These are phyloP conservation scores for Ceratocystis harringtonii DNA, from an alignment of 2,329 filamentous ascomycete genomes.

Conservation along the genomic window DNA sequence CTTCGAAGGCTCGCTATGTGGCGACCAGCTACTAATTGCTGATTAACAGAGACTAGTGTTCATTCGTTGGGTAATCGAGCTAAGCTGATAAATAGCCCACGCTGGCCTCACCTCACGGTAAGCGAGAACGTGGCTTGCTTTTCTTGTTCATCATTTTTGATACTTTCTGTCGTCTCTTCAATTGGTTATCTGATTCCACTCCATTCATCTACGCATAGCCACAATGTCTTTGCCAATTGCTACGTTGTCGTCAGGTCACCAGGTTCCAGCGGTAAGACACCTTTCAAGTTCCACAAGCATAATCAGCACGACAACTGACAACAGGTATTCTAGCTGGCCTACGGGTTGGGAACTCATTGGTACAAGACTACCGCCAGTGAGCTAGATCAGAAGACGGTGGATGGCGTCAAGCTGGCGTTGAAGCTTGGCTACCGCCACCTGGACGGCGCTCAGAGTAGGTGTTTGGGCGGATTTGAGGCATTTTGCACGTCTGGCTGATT, in stretches of 20 bases:
- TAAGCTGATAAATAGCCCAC: no score
- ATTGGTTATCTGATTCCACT: neutral
- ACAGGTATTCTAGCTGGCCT: conserved; percentile 9
- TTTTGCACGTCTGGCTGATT: neutral
- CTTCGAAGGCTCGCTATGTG: no score
- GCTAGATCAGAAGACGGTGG: conserved; percentile 7
- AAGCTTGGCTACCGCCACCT: conserved; percentile 12
- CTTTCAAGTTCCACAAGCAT: neutral
- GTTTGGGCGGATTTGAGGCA: neutral
- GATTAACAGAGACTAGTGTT: no score
- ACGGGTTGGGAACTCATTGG: conserved; percentile 15
- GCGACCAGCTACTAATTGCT: no score
- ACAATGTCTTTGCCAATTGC: neutral
- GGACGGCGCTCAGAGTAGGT: conserved; percentile 8
- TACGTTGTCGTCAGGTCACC: conserved; percentile 10
- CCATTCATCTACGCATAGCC: neutral
- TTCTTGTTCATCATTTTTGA: no score
- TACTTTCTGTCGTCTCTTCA: no score
- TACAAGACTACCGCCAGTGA: conserved; percentile 1
- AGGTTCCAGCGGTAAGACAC: conserved; percentile 7
- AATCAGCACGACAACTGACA: neutral
- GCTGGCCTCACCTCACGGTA: no score
- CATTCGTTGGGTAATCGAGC: no score
- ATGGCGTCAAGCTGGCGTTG: conserved; percentile 10
- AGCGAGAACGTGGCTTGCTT: no score